phyloP scores from a whole-genome alignment of 1,284 basidiomycete genomes.

The Apiotrichum sp. region DNA sequence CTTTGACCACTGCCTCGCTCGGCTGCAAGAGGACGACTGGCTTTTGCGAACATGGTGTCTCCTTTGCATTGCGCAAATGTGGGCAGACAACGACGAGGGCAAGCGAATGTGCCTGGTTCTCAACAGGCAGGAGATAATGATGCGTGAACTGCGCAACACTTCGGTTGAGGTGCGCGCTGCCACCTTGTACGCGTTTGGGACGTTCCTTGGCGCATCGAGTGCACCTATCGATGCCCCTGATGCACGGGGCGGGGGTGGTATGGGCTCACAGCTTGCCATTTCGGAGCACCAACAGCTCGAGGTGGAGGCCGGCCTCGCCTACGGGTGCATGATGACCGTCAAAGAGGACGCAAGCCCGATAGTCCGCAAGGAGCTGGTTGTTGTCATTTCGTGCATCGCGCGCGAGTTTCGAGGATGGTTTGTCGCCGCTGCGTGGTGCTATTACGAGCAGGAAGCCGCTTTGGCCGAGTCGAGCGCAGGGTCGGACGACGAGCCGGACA shows the following conservation, averaged over 20 bases:
- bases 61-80: constrained; percentile 89
- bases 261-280: constrained; percentile 73
- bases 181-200: constrained; percentile 85
- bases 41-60: constrained; percentile 90
- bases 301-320: constrained; percentile 54
- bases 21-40: constrained; percentile 80
- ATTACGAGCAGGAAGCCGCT: constrained; percentile 68
- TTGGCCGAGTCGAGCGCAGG: constrained; percentile 51
- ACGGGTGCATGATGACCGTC: constrained; percentile 57
- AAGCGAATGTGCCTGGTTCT: constrained; percentile 77
- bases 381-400: constrained; percentile 86
- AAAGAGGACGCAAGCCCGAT: constrained; percentile 93
- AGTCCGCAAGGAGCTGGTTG: constrained; percentile 88
- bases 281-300: constrained; percentile 63
- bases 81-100: constrained; percentile 85
- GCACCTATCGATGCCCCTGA: constrained; percentile 55
- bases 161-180: constrained; percentile 90
- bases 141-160: constrained; percentile 74
- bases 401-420: constrained; percentile 96
- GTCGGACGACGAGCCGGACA: constrained; percentile 23
- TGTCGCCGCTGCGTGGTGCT: constrained; percentile 90
- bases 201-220: constrained; percentile 85
- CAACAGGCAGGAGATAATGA: constrained; percentile 72
- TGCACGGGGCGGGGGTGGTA: constrained; percentile 73
- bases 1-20: constrained; percentile 81